Base-by-base conservation (phyloP, 306 rosid species). In the Quercus dentata region DNA sequence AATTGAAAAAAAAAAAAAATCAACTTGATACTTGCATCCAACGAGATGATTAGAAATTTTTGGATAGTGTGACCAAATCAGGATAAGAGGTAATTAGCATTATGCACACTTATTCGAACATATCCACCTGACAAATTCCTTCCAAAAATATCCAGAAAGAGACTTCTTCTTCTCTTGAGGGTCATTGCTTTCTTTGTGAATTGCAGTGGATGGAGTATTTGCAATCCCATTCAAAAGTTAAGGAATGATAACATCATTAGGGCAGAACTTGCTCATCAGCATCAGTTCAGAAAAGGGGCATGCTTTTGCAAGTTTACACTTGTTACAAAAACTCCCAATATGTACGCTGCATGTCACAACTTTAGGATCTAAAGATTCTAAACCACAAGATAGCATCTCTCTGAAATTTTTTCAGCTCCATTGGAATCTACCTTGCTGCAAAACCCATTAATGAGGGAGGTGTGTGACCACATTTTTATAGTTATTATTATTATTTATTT, bases 371-470 rank as follows among this genome's bases (percentile, higher is more conserved):
- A 38, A 38, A 38, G 46, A 38, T 83, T 90, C 78, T 85, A 90
- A 69, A 78, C 89, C 86, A 83, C 78, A 71, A 76, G 89, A 88
- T 75, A 84, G 82, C 90, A 94, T 89, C 78, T 84, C 87, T 70
- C 69, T 63, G 69, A 94, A 94, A 79, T 84, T 30, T 83, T 85
- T 80, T 89, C 91, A 63, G 94, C 98, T 82, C 82, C 76, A 52
- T 74, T 55, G 68, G 86, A 78, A 78, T 90, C 89, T 64, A 86
- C 90, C 68, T 57, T 89, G 25, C 56, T 64, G 84, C 94, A 94
- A 85, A 85, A 91, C 80, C 97, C 97, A 78, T 86, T 77, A 64
- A 94, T 90, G 86, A 94, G 84, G 77, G 94, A 88, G 61, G 94
- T 87, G 81, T 31, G 95, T 83, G 57, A 94, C 86, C 79, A 86